Evolutionary conservation across 495 filamentous ascomycete species (phyloP).

Genomic region (Sordaria brevicollis): DNA sequence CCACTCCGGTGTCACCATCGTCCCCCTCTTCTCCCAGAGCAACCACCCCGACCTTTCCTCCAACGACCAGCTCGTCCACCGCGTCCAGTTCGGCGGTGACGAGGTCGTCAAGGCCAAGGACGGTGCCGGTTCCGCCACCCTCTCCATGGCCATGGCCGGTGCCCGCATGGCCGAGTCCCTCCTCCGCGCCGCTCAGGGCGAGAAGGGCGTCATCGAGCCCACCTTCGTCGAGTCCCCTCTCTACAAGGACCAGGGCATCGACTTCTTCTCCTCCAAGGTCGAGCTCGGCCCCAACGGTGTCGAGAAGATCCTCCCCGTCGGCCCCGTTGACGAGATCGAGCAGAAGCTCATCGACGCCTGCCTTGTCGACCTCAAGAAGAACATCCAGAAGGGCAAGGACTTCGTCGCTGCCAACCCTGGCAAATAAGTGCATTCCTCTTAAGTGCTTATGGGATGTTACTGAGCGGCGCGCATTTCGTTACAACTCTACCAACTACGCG

Average conservation of each 20-base stretch:
- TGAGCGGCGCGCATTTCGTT: not conserved
- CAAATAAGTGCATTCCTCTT: constrained; percentile 28
- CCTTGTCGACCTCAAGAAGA: constrained; percentile 80
- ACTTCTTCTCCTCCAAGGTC: constrained; percentile 90
- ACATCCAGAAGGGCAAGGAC: constrained; percentile 46
- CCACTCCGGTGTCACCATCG: constrained; percentile 96
- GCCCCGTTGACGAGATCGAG: constrained; percentile 73
- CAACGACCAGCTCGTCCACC: constrained; percentile 69
- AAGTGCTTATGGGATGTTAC: not conserved
- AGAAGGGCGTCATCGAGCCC: constrained; percentile 93
- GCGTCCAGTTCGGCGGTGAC: constrained; percentile 98
- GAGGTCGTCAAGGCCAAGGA: constrained; percentile 99
- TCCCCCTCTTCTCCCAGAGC: constrained; percentile 92
- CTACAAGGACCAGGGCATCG: constrained; percentile 91
- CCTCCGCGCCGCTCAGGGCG: constrained; percentile 82
- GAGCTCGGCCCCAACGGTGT: constrained; percentile 95
- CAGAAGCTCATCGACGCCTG: constrained; percentile 77
- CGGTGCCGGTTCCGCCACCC: constrained; percentile 93
- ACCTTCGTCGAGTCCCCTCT: constrained; percentile 94
- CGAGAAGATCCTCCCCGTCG: constrained; percentile 81
- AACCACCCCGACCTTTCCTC: constrained; percentile 72
- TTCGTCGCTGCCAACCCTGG: constrained; percentile 45
- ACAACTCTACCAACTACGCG: not conserved
- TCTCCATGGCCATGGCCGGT: constrained; percentile 98
- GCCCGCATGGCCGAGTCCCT: constrained; percentile 93